Percentiles rank a stretch among this genome's conserved stretches.
Evolutionary conservation across 441 rosid genomes (phyloP).

Genomic region (Theobroma grandiflorum): DNA sequence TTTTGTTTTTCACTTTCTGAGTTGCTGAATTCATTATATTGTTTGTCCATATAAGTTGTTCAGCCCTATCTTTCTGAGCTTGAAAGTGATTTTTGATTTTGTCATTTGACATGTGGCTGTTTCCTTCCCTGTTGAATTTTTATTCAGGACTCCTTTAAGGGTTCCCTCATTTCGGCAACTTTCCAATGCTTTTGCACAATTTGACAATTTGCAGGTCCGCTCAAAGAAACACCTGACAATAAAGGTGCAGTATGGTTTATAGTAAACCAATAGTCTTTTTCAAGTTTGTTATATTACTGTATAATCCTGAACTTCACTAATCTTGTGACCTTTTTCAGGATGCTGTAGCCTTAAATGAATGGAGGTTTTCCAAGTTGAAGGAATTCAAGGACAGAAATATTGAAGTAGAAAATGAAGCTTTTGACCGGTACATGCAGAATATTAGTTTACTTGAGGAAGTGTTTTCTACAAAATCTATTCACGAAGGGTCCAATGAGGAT

Average conservation of each 20-base stretch:
- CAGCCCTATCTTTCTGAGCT: conserved; percentile 13
- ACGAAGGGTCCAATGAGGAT: conserved; percentile 43
- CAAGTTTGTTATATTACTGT: conserved; percentile 10
- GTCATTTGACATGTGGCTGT: conserved; percentile 15
- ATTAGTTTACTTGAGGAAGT: conserved; percentile 82
- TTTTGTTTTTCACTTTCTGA: conserved; percentile 1
- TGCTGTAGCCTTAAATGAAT: conserved; percentile 83
- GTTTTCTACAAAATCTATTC: conserved; percentile 53
- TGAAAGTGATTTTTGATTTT: conserved; percentile 6
- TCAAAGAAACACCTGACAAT: conserved; percentile 79
- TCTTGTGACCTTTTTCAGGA: conserved; percentile 60
- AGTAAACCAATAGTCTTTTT: conserved; percentile 11
- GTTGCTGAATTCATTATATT: background rate
- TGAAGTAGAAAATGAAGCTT: conserved; percentile 83
- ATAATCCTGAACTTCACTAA: conserved; percentile 28
- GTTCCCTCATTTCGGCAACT: conserved; percentile 83
- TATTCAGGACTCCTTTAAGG: conserved; percentile 72
- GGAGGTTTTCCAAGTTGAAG: conserved; percentile 92
- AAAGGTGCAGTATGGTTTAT: conserved; percentile 59
- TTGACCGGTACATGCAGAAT: conserved; percentile 85
- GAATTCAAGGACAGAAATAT: conserved; percentile 75
- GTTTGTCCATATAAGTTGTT: background rate
- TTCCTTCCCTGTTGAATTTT: conserved; percentile 29
- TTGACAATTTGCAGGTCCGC: conserved; percentile 82
- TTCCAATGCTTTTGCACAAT: conserved; percentile 86